Evolutionary conservation across 495 filamentous ascomycete genomes (phyloP), one percentile per base, ranked within the genome.

Genomic region (Recurvomyces mirabilis): DNA sequence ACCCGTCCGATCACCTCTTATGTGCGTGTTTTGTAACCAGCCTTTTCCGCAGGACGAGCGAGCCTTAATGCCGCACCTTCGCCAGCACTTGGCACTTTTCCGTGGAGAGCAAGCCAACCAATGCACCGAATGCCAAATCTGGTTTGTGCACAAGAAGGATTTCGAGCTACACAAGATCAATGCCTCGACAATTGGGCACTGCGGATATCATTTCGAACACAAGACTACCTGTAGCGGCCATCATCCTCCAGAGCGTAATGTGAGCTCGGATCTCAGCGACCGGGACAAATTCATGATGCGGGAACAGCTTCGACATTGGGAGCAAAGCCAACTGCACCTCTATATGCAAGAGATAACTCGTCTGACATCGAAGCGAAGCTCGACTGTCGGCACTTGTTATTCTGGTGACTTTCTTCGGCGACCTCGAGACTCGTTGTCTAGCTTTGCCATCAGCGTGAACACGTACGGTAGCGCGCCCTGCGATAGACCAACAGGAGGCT

Each of bases 261-360:
- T 9, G 14, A 6, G n/a, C 4, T 19, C 4, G 12, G 17, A 5
- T 17, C 23, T 47, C 9, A 32, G 29, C 15, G 45, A 47, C 29
- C 3, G 24, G 14, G 45, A 47, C 26, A 7, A 18, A 14, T 40
- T 33, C 13, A 35, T 17, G 3, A 11, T 47, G 10, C 33, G 45
- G 36, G 29, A 12, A n/a, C 37, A 41, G 20, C 45, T 47, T 9
- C n/a, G 45, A 14, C 35, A 47, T 7, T 47, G 45, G 45, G 45
- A 47, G 30, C 22, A 29, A 13, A 6, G 12, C 13, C 45, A 47
- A 20, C 45, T 47, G 15, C 35, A 29, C 14, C 12, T 20, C 14
- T 47, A 47, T 21, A 47, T 47, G 2, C 11, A 21, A 10, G 14
- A 40, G n/a, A 41, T 47, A 19, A 25, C 35, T 9, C 18, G 20